phyloP scores from a whole-genome alignment of 208 protist genomes.

The Acanthamoeba triangularis region DNA sequence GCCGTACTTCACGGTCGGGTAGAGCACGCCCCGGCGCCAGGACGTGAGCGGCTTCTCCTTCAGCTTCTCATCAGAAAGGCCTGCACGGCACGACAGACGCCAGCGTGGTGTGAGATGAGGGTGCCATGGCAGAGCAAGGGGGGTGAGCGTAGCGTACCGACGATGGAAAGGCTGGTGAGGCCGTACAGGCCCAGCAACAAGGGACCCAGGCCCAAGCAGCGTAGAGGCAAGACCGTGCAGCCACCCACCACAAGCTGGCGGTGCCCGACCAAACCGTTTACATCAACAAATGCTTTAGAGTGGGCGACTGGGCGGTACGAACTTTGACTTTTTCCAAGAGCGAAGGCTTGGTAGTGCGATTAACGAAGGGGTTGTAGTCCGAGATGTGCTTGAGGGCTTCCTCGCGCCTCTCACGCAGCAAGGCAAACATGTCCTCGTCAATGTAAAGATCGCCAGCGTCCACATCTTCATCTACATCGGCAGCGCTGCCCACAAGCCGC shows the following conservation, averaged over 20 bases:
- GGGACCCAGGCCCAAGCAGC: slow-evolving; percentile 4
- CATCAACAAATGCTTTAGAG: neutral
- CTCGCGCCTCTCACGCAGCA: neutral
- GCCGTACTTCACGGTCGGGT: neutral
- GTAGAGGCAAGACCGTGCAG: neutral
- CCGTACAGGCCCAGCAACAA: neutral
- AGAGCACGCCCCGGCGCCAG: neutral
- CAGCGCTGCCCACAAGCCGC: too few relatives aligned
- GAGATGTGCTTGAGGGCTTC: neutral
- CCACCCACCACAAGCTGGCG: neutral
- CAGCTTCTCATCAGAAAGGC: slow-evolving; percentile 3
- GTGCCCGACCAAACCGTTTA: neutral
- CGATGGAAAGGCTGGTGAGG: slow-evolving; percentile 1
- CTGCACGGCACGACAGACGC: neutral
- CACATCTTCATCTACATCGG: neutral
- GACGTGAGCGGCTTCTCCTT: slow-evolving; percentile 13
- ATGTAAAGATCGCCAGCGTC: neutral
- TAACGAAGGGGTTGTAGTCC: slow-evolving; percentile 43
- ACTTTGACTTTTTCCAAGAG: neutral
- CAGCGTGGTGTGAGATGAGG: neutral
- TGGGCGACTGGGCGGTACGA: neutral
- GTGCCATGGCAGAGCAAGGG: neutral
- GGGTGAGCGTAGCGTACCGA: neutral
- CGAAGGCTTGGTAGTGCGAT: neutral
- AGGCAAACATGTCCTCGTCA: neutral